phyloP scores from a whole-genome alignment of 805 yeast genomes.

The Grigorovia jiainica region DNA sequence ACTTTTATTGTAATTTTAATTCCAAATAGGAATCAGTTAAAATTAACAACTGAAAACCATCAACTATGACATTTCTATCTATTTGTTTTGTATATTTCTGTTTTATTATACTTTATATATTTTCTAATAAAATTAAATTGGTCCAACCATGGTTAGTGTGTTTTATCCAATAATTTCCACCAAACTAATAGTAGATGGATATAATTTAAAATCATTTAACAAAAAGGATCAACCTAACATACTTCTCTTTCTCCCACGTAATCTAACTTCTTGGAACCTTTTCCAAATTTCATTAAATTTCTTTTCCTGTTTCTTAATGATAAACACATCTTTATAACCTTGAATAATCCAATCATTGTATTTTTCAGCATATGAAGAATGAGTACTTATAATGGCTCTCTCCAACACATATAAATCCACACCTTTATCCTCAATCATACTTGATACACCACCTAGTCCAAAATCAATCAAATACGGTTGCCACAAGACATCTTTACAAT shows the following conservation, averaged over 20 bases:
- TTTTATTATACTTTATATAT: too few species aligned
- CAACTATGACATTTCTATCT: too few species aligned
- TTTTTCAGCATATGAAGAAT: conserved; percentile 56
- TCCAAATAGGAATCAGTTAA: too few species aligned
- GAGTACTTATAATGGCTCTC: conserved; percentile 85
- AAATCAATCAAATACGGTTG: conserved; percentile 74
- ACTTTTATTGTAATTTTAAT: too few species aligned
- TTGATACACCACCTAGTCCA: conserved; percentile 74
- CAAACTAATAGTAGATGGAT: too few species aligned
- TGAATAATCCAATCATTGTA: conserved; percentile 65
- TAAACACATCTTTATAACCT: conserved; percentile 47
- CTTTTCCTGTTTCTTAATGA: conserved; percentile 28
- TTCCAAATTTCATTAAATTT: conserved; percentile 43
- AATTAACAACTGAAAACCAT: too few species aligned
- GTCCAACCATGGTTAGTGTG: too few species aligned
- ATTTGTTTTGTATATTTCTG: too few species aligned
- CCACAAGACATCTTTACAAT: too few species aligned
- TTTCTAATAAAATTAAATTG: too few species aligned
- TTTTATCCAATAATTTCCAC: too few species aligned
- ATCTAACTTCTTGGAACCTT: conserved; percentile 72
- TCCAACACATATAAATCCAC: conserved; percentile 95
- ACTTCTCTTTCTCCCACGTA: conserved; percentile 90
- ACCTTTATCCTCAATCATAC: conserved; percentile 82
- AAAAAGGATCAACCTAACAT: conserved; percentile 77
- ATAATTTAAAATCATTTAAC: too few species aligned